Evolutionary conservation across 78 protist genomes (phyloP).

Genomic region (slime mould (Dictyostelium discoideum)): DNA sequence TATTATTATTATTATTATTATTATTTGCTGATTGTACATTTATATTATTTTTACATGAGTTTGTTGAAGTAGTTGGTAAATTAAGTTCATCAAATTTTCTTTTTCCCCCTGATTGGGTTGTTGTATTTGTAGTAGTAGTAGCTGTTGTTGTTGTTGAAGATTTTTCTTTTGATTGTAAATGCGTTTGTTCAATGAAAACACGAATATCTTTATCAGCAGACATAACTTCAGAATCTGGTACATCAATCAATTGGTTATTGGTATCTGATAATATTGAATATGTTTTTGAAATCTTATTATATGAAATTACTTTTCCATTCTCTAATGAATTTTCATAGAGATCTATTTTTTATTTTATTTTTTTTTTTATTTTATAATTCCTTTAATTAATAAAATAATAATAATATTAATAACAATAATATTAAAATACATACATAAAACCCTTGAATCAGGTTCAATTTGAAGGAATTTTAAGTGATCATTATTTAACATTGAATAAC

Average conservation of each 20-base stretch:
- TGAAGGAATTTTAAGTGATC: conserved; percentile 33
- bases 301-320: conserved; percentile 19
- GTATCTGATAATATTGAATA: conserved; percentile 25
- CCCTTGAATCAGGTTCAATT: conserved; percentile 41
- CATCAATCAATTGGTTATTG: neutral
- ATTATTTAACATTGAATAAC: conserved; percentile 36
- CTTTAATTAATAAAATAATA: neutral
- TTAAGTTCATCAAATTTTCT: neutral
- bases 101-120: neutral
- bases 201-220: conserved; percentile 59
- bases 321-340: neutral
- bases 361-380: neutral
- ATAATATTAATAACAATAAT: neutral
- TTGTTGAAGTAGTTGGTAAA: neutral
- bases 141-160: neutral
- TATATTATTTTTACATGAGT: neutral
- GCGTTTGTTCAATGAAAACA: conserved; percentile 31
- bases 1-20: neutral
- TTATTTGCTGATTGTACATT: neutral
- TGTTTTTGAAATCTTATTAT: neutral
- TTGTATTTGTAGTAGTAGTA: neutral
- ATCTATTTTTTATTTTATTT: neutral
- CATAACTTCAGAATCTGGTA: conserved; percentile 56
- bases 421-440: conserved; percentile 27
- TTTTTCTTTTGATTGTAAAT: conserved; percentile 8